Base-by-base conservation (phyloP, 257 asterid genomes). In the Ilex asprella region DNA sequence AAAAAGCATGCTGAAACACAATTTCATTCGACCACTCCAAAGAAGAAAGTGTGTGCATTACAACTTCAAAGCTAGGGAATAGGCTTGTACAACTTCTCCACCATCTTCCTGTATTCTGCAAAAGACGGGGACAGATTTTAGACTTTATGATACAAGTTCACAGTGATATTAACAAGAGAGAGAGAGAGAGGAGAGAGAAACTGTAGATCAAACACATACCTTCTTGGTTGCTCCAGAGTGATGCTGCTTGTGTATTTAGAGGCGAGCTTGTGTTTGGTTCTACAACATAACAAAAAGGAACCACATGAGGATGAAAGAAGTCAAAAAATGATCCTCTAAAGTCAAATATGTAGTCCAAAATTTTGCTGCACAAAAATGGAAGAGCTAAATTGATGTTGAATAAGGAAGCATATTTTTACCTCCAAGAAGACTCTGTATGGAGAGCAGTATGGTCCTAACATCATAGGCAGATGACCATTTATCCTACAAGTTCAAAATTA, bases 391-490 rank as follows among this genome's bases (percentile, higher is more conserved):
- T 3, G 41, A 35, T 3, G 15, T 6, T 3, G 30, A 21, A n/a
- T 5, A 53, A 8, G 1, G 11, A 6, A 53, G 15, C 8, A n/a
- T 6, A 14, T 21, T 61, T 50, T 67, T 78, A 91, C 99, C 99
- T 85, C 97, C 99, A 63, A 89, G 91, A 80, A 92, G 67, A 70
- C 99, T 92, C 84, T 92, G 94, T 49, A 92, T 83, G 3, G 95
- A 92, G 5, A 92, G 80, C 63, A 92, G 75, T 68, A 92, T 82
- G n/a, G 97, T 92, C 82, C 99, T 86, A 9, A 87, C 91, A 80
- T 92, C 99, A 69, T 87, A 92, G 14, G 97, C 96, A 59, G 99
- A 92, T 44, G 97, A 92, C 99, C 97, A 89, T 68, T 92, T 89
- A 67, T 89, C 99, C 89, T 87, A 13, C 43, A 62, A 27, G 3